phyloP scores from a whole-genome alignment of 1,284 basidiomycete species.

The Naganishia sp. region DNA sequence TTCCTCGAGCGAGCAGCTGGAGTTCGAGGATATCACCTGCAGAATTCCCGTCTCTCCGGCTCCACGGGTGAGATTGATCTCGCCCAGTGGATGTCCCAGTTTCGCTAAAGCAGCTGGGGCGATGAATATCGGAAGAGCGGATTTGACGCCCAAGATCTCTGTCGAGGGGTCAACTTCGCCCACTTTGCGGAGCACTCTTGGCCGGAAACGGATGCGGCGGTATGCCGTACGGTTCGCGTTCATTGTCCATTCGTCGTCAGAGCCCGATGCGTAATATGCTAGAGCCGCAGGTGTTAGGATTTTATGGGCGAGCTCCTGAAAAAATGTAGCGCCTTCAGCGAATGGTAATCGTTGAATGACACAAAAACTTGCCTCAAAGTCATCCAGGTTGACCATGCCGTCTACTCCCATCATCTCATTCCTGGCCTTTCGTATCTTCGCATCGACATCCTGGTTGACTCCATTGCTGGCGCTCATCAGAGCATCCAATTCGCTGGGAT shows the following conservation, averaged over 20 bases:
- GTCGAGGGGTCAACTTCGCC: slow-evolving; percentile 71
- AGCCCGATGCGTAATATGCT: slow-evolving; percentile 78
- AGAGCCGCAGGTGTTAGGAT: slow-evolving; percentile 70
- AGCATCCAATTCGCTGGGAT: slow-evolving; percentile 33
- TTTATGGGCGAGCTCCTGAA: slow-evolving; percentile 64
- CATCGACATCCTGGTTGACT: slow-evolving; percentile 30
- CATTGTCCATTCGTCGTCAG: slow-evolving; percentile 71
- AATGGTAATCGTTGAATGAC: background rate
- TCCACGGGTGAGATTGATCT: slow-evolving; percentile 55
- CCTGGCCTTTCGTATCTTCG: slow-evolving; percentile 37
- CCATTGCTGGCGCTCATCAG: slow-evolving; percentile 25
- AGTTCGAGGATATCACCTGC: slow-evolving; percentile 56
- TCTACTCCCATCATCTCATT: slow-evolving; percentile 41
- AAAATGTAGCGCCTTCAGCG: background rate
- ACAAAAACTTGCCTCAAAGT: slow-evolving; percentile 43
- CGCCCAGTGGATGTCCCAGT: slow-evolving; percentile 47
- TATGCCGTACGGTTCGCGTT: slow-evolving; percentile 72
- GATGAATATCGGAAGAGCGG: slow-evolving; percentile 80
- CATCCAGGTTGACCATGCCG: slow-evolving; percentile 41
- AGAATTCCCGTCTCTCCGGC: slow-evolving; percentile 50
- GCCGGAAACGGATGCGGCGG: slow-evolving; percentile 75
- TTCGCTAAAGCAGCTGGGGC: slow-evolving; percentile 63
- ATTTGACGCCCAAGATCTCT: slow-evolving; percentile 70
- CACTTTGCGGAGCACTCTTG: slow-evolving; percentile 73
- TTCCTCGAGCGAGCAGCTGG: slow-evolving; percentile 56